Evolutionary conservation across 1,284 basidiomycete species (phyloP), one percentile per base, ranked within the genome.

Genomic region (Austroboletus rostrupii): DNA sequence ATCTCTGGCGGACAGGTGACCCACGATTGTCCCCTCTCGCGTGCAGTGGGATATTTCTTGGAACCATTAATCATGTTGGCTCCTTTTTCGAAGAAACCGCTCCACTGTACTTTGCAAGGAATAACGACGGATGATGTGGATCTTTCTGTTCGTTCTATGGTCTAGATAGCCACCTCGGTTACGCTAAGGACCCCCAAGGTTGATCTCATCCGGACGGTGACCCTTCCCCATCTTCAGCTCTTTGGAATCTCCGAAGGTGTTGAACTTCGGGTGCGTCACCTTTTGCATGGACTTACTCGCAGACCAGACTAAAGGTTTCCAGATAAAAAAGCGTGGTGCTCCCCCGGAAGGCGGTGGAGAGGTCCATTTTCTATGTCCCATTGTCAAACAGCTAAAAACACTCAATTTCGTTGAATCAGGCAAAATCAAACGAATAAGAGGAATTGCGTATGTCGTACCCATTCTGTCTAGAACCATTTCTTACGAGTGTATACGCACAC

Each of bases 241-340:
- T 99, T 99, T 57, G 92, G 90, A 4, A 79, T 96, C 7, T 83
- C 85, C 2, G 90, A 95, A 49, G 91, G 91, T 3, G 69, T 97
- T 11, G 94, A 97, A 68, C 70, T 97, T 20, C 76, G 86, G 62
- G 90, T 91, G 62, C 47, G 77, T 47, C 8, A 23, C 11, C 10
- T 60, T 42, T 43, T 13, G 2, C 26, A 46, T 37, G 4, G 36
- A 29, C 23, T 37, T 39, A 37, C 36, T 10, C 13, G 48, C 29
- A 37, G 9, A 49, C 7, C 41, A 40, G 41, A 50, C 45, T 47
- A 20, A 53, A 36, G 7, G 32, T 55, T 6, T 14, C 16, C 58
- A 97, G 83, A 97, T 99, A 56, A 92, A 90, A 67, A 96, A 89
- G 65, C 83, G 97, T 19, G 97, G 97, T 1, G 81, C 92, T n/a